A percentile compares a stretch with the other conserved stretches of the same genome.
phyloP scores from a whole-genome alignment of 495 filamentous ascomycete species.

The Penicillium coffeae region DNA sequence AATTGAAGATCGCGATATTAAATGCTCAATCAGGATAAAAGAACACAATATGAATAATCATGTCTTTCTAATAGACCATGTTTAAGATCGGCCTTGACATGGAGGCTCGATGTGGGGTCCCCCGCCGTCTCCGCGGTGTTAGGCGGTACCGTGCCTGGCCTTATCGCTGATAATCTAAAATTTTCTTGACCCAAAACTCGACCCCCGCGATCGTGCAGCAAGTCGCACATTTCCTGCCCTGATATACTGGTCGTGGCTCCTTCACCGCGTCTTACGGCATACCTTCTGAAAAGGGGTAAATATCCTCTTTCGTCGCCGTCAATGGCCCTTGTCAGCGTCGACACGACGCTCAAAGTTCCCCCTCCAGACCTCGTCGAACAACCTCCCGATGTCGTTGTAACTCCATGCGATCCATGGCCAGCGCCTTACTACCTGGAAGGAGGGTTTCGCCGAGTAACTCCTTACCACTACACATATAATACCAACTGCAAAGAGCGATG shows the following conservation, averaged over 20 bases:
- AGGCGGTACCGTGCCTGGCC: constrained; percentile 7
- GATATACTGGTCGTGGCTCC: too few relatives aligned
- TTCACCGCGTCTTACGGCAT: constrained; percentile 55
- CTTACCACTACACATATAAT: constrained; percentile 93
- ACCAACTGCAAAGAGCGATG: constrained; percentile 89
- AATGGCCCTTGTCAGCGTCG: constrained; percentile 55
- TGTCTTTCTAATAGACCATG: too few relatives aligned
- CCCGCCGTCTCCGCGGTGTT: background rate
- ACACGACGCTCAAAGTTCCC: constrained; percentile 30
- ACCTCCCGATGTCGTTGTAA: constrained; percentile 53
- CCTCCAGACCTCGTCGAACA: constrained; percentile 31
- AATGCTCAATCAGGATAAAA: too few relatives aligned
- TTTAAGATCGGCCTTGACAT: too few relatives aligned
- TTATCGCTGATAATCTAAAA: constrained; percentile 2
- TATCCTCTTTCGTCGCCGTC: constrained; percentile 36
- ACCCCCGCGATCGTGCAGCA: background rate
- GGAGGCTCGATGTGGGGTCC: background rate
- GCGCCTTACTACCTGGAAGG: constrained; percentile 72
- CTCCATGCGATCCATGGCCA: constrained; percentile 64
- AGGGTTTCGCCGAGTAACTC: constrained; percentile 75
- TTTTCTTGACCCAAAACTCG: constrained; percentile 8
- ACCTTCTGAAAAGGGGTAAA: constrained; percentile 53
- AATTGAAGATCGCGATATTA: too few relatives aligned
- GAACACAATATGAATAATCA: too few relatives aligned
- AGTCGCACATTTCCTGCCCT: constrained; percentile 23